Evolutionary conservation across 192 early-diverging fungal species (phyloP), one percentile per base, ranked within the genome.

Genomic region (Coemansia sp.): DNA sequence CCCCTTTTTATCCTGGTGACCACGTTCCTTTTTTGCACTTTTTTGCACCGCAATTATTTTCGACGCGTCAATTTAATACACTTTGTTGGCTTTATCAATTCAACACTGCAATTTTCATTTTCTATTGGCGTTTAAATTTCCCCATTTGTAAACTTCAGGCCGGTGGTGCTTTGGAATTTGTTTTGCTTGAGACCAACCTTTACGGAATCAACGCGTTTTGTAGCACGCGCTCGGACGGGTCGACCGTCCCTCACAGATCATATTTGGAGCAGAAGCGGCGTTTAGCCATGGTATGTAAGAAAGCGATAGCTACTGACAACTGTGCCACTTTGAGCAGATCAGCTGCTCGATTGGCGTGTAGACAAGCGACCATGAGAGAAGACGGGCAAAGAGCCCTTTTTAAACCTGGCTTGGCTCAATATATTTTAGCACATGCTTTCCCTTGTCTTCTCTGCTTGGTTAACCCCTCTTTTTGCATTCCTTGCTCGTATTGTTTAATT

Each of bases 41-140:
- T 43, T 43, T 43, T n/a, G 29, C 41, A 43, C 41, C 41, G 15
- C 41, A 43, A 15, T 43, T 43, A 14, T 43, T n/a, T 43, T 43
- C 41, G 41, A 43, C 41, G 41, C 41, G 41, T 43, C 41, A 43
- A 43, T 43, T 43, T 43, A 43, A 43, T 15, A 43, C 41, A 43
- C 41, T 43, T 43, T 43, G 41, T 43, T 43, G 41, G 41, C 41
- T 43, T 43, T 43, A 43, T 43, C 41, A 43, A 43, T 43, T 43
- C 41, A 43, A 43, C 41, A 5, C 15, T 43, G 41, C 15, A 11
- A 43, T 15, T 43, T 43, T 43, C 10, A 43, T 43, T 43, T 43
- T 43, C 4, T 15, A 15, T 43, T 43, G 15, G 41, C 41, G 29
- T n/a, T n/a, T 15, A 43, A 4, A n/a, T 43, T 15, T 43, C 41